Base-by-base conservation (phyloP, 495 filamentous ascomycete species). In the Sporormia fimetaria region DNA sequence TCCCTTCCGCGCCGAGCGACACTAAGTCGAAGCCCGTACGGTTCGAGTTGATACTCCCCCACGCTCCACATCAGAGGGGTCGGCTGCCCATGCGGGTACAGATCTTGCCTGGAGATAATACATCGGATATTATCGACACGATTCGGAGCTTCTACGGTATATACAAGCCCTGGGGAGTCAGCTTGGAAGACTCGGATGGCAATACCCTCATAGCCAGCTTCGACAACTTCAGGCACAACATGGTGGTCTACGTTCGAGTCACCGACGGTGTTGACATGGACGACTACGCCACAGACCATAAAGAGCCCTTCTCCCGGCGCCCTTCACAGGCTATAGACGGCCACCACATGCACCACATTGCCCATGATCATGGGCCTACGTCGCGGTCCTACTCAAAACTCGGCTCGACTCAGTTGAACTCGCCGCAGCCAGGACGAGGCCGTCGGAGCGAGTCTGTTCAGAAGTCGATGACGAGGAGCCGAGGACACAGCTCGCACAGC, bases 141-240 rank as follows among this genome's bases (percentile, higher is more conserved):
- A 87, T 95, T 40, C 95, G 92, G 67, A 94, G 94, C 65, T 94
- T 95, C 67, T 94, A 90, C 59, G 90, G 87, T 26, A 73, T 96
- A 51, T 90, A 92, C 53, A 76, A 83, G 43, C 71, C 74, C 47
- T 74, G 74, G 57, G 81, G 84, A 42, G 74, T 96, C 57, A 83
- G 81, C 63, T 95, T 98, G 49, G 86, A 96, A 59, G 87, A 95
- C 63, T 72, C 79, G 28, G 61, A 82, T 47, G 84, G 82, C 30
- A 83, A 77, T 50, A 92, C 78, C 41, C 74, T 98, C 54, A 95
- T 98, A 58, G 84, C 90, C 33, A 76, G 83, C 44, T 93, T 95
- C 60, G 87, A 95, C 59, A 98, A 95, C 63, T 80, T 98, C 48
- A 68, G 67, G 46, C 75, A 93, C 65, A 78, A 85, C 54, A 92